Conservation (phyloP, 1,139 yeast species). For the Suhomyces coccinellae region DNA sequence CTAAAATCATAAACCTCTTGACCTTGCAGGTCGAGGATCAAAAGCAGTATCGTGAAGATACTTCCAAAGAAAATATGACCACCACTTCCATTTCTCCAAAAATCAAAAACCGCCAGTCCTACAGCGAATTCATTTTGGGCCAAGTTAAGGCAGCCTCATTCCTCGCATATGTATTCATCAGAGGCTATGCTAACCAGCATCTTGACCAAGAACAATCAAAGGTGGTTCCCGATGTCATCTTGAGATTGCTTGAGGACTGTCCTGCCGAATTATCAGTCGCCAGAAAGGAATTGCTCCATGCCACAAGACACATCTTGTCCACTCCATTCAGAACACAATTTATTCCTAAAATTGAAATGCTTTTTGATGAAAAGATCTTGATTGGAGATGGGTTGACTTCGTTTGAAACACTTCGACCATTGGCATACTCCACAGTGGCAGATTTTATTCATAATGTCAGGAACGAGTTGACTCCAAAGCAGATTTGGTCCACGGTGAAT, state of each 20-base stretch:
- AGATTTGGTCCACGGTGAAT: conserved; percentile 83
- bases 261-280: conserved; percentile 96
- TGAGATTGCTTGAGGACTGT: conserved; percentile 87
- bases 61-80: conserved; percentile 60
- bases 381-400: conserved; percentile 94
- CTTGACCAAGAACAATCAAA: conserved; percentile 63
- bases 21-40: conserved; percentile 68
- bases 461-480: conserved; percentile 77
- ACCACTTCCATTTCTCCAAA: conserved; percentile 56
- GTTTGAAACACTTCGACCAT: conserved; percentile 79
- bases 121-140: conserved; percentile 88
- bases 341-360: conserved; percentile 78
- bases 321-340: conserved; percentile 84
- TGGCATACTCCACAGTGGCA: conserved; percentile 95
- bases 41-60: conserved; percentile 48
- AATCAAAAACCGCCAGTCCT: conserved; percentile 76
- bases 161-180: conserved; percentile 83
- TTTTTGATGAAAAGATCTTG: conserved; percentile 83
- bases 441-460: conserved; percentile 94
- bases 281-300: conserved; percentile 88
- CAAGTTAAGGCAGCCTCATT: conserved; percentile 97
- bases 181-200: conserved; percentile 74
- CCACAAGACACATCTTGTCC: conserved; percentile 89
- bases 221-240: conserved; percentile 81
- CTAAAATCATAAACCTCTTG: conserved; percentile 75